A percentile compares a stretch with the other conserved stretches of the same genome.
phyloP scores from a whole-genome alignment of 148 eudicot species.

The Rhododendron vialii region DNA sequence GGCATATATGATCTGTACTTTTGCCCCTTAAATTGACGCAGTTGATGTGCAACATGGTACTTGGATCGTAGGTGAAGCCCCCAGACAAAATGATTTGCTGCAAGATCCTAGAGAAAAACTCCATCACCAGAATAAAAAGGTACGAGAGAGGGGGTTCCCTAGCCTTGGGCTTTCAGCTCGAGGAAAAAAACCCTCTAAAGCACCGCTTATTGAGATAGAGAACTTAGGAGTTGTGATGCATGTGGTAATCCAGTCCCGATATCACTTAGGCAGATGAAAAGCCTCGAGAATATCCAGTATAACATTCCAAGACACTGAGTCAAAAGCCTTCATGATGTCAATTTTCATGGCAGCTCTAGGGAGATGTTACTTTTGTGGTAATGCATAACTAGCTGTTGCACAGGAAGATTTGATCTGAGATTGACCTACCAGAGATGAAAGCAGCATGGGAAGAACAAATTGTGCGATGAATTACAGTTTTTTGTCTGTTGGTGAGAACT shows the following conservation, averaged over 20 bases:
- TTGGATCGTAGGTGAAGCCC: too few relatives aligned
- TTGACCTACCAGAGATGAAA: neutral
- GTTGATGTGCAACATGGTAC: neutral
- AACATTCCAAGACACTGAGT: neutral
- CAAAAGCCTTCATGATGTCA: neutral
- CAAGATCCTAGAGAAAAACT: too few relatives aligned
- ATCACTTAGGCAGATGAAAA: neutral
- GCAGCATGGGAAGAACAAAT: neutral
- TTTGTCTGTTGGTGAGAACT: neutral
- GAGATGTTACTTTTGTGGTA: neutral
- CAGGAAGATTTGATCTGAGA: neutral
- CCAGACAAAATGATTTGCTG: too few relatives aligned
- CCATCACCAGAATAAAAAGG: too few relatives aligned
- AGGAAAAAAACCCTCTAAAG: too few relatives aligned
- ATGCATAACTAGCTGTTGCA: neutral
- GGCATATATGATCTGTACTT: neutral
- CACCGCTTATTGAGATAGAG: too few relatives aligned
- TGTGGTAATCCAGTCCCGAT: neutral
- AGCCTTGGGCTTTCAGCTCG: too few relatives aligned
- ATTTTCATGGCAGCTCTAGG: neutral
- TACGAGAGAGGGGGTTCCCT: too few relatives aligned
- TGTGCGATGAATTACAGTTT: neutral
- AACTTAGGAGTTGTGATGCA: neutral
- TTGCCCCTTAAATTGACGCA: neutral
- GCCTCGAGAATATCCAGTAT: neutral